phyloP scores from a whole-genome alignment of 1,284 basidiomycete genomes.

The Stereum hirsutum region DNA sequence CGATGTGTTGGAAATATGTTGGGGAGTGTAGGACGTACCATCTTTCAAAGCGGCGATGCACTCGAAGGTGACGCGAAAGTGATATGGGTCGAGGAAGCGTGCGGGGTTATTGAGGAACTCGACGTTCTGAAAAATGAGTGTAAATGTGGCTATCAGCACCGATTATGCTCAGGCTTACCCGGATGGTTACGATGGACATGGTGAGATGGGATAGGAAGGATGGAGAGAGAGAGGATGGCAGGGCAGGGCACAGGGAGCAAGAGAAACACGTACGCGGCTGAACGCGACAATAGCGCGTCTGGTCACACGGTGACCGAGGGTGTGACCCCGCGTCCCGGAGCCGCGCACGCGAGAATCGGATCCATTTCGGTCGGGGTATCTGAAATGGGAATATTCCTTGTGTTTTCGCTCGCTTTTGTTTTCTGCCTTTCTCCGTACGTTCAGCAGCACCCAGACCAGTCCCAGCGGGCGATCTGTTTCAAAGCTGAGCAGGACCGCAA shows the following conservation, averaged over 20 bases:
- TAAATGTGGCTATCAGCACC: not conserved
- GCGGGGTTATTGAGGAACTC: constrained; percentile 93
- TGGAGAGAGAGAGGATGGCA: not conserved
- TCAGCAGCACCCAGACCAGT: too few species aligned
- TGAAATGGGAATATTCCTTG: too few species aligned
- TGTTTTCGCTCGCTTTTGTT: too few species aligned
- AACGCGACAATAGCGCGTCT: not conserved
- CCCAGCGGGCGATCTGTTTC: too few species aligned
- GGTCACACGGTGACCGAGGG: not conserved
- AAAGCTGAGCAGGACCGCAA: too few species aligned
- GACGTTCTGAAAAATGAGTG: constrained; percentile 45
- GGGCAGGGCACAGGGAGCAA: not conserved
- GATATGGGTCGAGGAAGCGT: constrained; percentile 84
- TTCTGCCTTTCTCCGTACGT: too few species aligned
- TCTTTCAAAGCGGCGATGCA: constrained; percentile 91
- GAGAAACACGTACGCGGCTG: not conserved
- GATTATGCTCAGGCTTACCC: constrained; percentile 29
- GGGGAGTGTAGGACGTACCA: constrained; percentile 37
- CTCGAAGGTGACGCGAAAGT: constrained; percentile 96
- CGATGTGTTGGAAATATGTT: not conserved
- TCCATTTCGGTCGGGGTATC: too few species aligned
- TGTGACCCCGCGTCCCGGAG: not conserved
- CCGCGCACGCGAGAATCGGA: too few species aligned
- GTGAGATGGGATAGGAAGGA: constrained; percentile 6
- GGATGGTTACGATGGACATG: constrained; percentile 66